Conservation (phyloP, 2,329 filamentous ascomycete genomes). For the Ceratocystis papillata region DNA sequence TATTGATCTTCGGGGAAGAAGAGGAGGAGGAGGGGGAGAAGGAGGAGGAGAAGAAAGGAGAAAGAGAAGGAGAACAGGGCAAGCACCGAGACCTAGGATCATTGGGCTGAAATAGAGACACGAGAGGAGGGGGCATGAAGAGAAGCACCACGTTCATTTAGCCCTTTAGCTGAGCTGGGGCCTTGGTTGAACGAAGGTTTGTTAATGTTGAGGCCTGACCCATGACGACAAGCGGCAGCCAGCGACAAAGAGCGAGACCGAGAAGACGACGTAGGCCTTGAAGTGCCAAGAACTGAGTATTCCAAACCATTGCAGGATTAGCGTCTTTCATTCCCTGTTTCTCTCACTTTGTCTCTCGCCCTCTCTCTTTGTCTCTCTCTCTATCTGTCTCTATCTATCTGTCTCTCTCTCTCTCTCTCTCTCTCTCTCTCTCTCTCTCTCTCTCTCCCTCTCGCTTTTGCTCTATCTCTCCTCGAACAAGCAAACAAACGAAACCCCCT, state of each 20-base stretch:
- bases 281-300: too few relatives aligned
- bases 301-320: not conserved
- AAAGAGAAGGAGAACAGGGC: not conserved
- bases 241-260: too few relatives aligned
- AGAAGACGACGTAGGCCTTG: too few relatives aligned
- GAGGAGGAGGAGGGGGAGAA: not conserved
- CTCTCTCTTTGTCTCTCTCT: too few relatives aligned
- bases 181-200: not conserved
- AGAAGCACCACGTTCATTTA: not conserved
- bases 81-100: not conserved
- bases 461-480: too few relatives aligned
- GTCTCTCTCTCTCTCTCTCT: too few relatives aligned
- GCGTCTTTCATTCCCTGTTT: not conserved
- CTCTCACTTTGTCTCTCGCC: not conserved
- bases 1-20: not conserved
- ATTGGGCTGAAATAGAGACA: constrained; percentile 4
- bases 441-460: too few relatives aligned
- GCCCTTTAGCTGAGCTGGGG: not conserved
- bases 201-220: not conserved
- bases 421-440: too few relatives aligned
- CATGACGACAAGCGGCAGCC: not conserved
- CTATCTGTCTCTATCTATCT: too few relatives aligned
- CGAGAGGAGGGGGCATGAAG: not conserved
- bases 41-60: not conserved
- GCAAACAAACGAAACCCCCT: too few relatives aligned